Base-by-base conservation (phyloP, 2,329 filamentous ascomycete genomes). In the Coleophoma cylindrospora region DNA sequence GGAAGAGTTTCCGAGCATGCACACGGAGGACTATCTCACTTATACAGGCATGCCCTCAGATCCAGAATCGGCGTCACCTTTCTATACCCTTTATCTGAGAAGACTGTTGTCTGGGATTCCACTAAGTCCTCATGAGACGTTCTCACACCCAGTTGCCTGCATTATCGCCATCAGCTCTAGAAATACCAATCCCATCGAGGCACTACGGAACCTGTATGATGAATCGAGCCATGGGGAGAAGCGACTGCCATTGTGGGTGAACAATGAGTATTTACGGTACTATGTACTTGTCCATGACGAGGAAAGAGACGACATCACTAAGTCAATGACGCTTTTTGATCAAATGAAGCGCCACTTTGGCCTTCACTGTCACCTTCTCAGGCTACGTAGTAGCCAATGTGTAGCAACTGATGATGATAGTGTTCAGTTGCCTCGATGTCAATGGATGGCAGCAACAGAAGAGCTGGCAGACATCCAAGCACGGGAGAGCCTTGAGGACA, bases 331-430 rank as follows among this genome's bases (percentile, higher is more conserved):
- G 15, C 75, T 97, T 27, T 99, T 96, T 68, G 94, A 99, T 60
- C 90, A 96, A 68, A 99, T 99, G 95, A 99, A 97, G 70, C 84
- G 94, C n/a, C 90, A 96, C 69, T 89, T 99, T 56, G 94, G 94
- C 2, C 74, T 97, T 44, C 91, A 99, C 68, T 99, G 94, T 65
- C 94, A 99, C 69, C 76, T 99, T 11, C 75, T 99, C 34, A 78
- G 95, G 55, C 73, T 99, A 46, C 81, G 92, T 59, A 95, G 89
- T 61, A 87, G 83, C 36, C 87, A 91, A 64, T 92, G 90, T 66
- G 85, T 89, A 34, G 83, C 91, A 55, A 91, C 90, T 1, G 94
- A 97, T 66, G 91, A 96, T 65, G 92, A 97, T 64, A 92, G 89
- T 62, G 81, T 90, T 60, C 81, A 84, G 47, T 75, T 96, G 19